Evolutionary conservation across 2,329 filamentous ascomycete genomes (phyloP), one percentile per base, ranked within the genome.

Genomic region (Aspergillus ochraceus): DNA sequence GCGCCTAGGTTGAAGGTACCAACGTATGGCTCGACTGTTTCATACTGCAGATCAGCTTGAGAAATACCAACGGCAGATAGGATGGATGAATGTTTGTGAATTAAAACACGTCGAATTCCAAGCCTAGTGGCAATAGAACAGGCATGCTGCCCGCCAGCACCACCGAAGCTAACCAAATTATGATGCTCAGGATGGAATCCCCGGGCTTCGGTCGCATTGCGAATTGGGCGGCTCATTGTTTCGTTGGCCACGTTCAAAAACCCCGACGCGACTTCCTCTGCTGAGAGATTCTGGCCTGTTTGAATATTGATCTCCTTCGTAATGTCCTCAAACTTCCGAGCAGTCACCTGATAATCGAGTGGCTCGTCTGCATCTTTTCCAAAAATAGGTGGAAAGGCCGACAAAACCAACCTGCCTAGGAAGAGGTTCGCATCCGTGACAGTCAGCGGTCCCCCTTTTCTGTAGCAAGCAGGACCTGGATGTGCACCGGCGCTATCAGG

Each of bases 351-450:
- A 12, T 36, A 36, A 36, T 36, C 32, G 32, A 36, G 32, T 12
- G 32, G 32, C 47, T 50, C 47, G 20, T 50, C n/a, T 17, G 22
- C 47, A 50, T 50, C 22, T 19, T 84, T 79, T 72, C 96, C 92
- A 2, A 97, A 75, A 0, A 86, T 88, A 72, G 95, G 86, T 59
- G 93, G 93, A 70, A 97, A 97, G 80, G 95, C 96, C 63, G 95
- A 91, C 0, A 92, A 92, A 1, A 96, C 76, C 3, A 97, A 79
- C 42, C 93, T 85, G 0, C 93, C 92, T 0, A 97, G 85, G 68
- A 91, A 91, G 6, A 97, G 76, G 67, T 97, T 97, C 1, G 93
- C 92, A 72, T 97, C 93, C 0, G 93, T 97, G n/a, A 97, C 92
- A 0, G 93, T 95, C 4, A 93, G 83, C 3, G 93, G 92, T 0